phyloP scores from a whole-genome alignment of 345 rosid species.

The Combretum micranthum region DNA sequence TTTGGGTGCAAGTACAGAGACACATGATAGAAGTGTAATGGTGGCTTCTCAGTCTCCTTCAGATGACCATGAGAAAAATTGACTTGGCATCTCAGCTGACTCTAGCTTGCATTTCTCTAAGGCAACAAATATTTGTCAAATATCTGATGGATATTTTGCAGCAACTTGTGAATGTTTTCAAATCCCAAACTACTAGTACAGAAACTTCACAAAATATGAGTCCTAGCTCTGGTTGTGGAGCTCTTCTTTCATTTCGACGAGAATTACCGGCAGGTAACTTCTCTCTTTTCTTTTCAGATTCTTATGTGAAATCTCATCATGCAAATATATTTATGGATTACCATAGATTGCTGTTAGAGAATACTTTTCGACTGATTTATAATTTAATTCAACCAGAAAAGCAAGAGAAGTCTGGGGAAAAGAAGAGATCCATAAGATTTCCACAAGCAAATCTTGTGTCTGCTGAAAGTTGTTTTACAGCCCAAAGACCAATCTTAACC shows the following conservation, averaged over 20 bases:
- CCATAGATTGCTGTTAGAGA: constrained; percentile 82
- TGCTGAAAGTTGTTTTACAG: too few species aligned
- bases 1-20: constrained; percentile 42
- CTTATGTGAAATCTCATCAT: too few species aligned
- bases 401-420: constrained; percentile 92
- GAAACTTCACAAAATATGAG: constrained; percentile 54
- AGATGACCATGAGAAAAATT: constrained; percentile 71
- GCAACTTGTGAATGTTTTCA: constrained; percentile 81
- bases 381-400: constrained; percentile 93
- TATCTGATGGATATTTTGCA: constrained; percentile 93
- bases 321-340: constrained; percentile 88
- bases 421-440: constrained; percentile 57
- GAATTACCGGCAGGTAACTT: constrained; percentile 88
- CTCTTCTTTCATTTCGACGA: constrained; percentile 76
- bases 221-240: constrained; percentile 91
- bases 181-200: constrained; percentile 53
- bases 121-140: constrained; percentile 82
- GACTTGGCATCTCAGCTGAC: constrained; percentile 77
- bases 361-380: constrained; percentile 84
- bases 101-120: constrained; percentile 72
- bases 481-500: too few species aligned
- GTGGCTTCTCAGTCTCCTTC: constrained; percentile 46
- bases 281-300: too few species aligned
- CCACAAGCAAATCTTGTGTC: too few species aligned
- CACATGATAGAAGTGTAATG: constrained; percentile 56